Base-by-base conservation (phyloP, 768 basidiomycete species). In the Hygrophorus russula region DNA sequence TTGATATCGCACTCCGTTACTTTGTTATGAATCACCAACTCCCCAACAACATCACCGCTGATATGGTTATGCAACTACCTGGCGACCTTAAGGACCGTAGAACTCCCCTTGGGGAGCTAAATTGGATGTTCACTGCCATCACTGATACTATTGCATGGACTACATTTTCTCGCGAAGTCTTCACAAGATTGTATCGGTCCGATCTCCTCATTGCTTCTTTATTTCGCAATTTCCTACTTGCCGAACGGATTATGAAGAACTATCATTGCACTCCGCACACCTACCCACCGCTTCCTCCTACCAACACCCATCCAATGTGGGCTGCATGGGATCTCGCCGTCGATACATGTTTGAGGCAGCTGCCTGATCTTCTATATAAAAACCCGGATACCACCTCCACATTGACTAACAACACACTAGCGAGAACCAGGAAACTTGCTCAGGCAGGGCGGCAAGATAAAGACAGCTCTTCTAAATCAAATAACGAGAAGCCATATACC, bases 131-230 rank as follows among this genome's bases (percentile, higher is more conserved):
- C 64, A 98, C 92, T 1, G 91, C 94, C 28, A 88, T 99, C 44
- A 98, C 96, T 12, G 96, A 99, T 63, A 98, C 96, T 7, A 98
- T 99, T 49, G 96, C 96, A 5, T 99, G 96, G 96, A 93, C 93
- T 11, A 88, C 90, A 2, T 94, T 99, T 59, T 84, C 92, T 31
- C 77, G 83, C 36, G 92, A 96, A 30, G 76, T 89, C 3, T 98
- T 99, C 63, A 92, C 91, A 13, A 78, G 90, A 29, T 64, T 98
- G 18, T 98, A 97, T 60, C 75, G 96, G 35, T 94, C 92, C 42
- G 96, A 99, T 57, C 76, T 98, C 42, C 75, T 97, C 34, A 90
- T 98, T 41, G 93, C 96, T 1, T 96, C 91, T 5, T 68, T 99
- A 2, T 99, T 98, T 69, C 80, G 96, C 20, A 97, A 98, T 53